Percentiles rank a stretch among this genome's conserved stretches.
phyloP scores from a whole-genome alignment of 257 asterid genomes.

The Asclepias syriaca region DNA sequence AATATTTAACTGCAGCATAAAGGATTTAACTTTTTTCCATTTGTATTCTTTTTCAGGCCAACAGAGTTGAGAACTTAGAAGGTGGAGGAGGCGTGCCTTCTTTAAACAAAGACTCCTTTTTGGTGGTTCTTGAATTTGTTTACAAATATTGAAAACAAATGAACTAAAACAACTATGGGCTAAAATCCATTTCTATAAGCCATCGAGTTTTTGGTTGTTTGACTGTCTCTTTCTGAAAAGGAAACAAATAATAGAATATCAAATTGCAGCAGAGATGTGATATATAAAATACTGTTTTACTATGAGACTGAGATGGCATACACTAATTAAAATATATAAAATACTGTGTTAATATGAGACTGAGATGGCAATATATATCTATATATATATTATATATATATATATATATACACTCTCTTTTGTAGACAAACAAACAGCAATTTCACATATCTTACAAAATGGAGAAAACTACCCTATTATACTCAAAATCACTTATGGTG shows the following conservation, averaged over 20 bases:
- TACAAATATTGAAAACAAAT: not conserved
- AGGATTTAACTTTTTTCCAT: not conserved
- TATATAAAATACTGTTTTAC: not conserved
- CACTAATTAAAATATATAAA: no score
- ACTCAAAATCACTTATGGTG: not conserved
- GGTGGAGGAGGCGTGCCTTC: not conserved
- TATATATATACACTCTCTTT: no score
- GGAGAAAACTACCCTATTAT: no score
- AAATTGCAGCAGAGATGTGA: not conserved
- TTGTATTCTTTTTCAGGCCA: not conserved
- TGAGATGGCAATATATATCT: no score
- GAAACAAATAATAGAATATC: not conserved
- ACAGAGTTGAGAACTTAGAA: not conserved
- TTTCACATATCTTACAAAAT: not conserved
- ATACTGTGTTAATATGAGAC: no score
- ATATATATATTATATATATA: no score
- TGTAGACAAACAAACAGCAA: not conserved
- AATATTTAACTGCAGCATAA: no score
- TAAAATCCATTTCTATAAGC: not conserved
- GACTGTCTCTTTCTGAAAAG: not conserved
- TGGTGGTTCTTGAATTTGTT: not conserved
- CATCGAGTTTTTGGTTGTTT: not conserved
- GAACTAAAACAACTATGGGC: not conserved
- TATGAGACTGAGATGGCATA: not conserved
- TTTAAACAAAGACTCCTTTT: not conserved